Evolutionary conservation across 2,329 filamentous ascomycete species (phyloP).

Genomic region (Fusarium xyrophilum): DNA sequence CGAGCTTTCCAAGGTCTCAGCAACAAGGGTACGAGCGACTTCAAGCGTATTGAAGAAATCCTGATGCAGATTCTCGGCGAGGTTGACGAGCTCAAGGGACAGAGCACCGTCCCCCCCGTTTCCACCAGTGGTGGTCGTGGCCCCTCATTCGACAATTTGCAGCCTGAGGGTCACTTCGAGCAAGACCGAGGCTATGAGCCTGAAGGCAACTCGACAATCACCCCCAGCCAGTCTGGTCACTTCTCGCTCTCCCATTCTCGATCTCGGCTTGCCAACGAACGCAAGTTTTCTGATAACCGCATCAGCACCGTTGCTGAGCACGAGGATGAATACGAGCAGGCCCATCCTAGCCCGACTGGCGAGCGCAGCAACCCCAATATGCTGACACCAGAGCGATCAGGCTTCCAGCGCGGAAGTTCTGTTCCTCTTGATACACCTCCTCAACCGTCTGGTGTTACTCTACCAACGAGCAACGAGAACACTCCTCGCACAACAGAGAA

Average conservation of each 20-base stretch:
- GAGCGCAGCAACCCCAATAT: slow-evolving; percentile 57
- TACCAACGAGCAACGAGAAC: slow-evolving; percentile 73
- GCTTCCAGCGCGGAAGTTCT: slow-evolving; percentile 57
- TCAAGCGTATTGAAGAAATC: slow-evolving; percentile 89
- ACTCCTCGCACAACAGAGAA: slow-evolving; percentile 76
- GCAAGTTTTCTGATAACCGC: slow-evolving; percentile 74
- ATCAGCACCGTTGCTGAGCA: slow-evolving; percentile 90
- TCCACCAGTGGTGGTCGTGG: slow-evolving; percentile 57
- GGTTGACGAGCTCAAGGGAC: slow-evolving; percentile 80
- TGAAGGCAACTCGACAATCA: slow-evolving; percentile 75
- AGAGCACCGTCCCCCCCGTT: slow-evolving; percentile 55
- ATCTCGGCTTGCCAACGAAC: slow-evolving; percentile 55
- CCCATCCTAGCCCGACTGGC: slow-evolving; percentile 54
- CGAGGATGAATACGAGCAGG: slow-evolving; percentile 73
- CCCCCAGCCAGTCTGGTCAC: slow-evolving; percentile 77
- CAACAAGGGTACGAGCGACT: slow-evolving; percentile 84
- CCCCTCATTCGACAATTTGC: slow-evolving; percentile 72
- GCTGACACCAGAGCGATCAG: slow-evolving; percentile 65
- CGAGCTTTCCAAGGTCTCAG: slow-evolving; percentile 91
- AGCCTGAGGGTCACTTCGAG: slow-evolving; percentile 68
- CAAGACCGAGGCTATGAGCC: slow-evolving; percentile 81
- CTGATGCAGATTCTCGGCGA: slow-evolving; percentile 90
- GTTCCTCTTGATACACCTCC: slow-evolving; percentile 66
- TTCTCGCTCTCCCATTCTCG: slow-evolving; percentile 67
- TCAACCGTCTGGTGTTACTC: slow-evolving; percentile 51